Evolutionary conservation across 495 filamentous ascomycete species (phyloP), one percentile per base, ranked within the genome.

Genomic region (Neurospora sp.): DNA sequence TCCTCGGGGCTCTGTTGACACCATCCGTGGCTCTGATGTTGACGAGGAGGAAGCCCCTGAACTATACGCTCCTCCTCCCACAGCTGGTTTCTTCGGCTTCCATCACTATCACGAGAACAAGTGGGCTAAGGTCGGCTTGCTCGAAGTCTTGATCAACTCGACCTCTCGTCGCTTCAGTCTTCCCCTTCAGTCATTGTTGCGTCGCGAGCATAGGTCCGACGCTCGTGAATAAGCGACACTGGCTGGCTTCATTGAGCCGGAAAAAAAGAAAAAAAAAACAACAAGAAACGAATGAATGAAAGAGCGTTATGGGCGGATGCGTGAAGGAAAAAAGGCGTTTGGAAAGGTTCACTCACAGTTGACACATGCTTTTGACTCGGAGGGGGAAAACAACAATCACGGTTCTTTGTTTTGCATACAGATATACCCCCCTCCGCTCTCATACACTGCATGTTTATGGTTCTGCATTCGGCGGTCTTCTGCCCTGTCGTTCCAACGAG

Each of bases 1-100:
- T 31, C 48, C 59, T 42, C 76, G 76, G 41, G 73, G 71, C 48
- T 77, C 76, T 14, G 77, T 79, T 40, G 77, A 79, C 20, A 75
- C 75, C 3, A 39, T 72, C 69, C 76, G 74, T 14, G 68, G 68
- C 4, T 73, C 71, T 12, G 42, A 44, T 40, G 70, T 71, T 39
- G 39, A 44, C 16, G 6, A 59, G 39, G 22, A 68, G 39, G 65
- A 72, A 61, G 48, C 20, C 37, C 65, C 68, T 20, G 37, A 74
- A 31, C 68, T 22, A 9, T 69, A 37, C 12, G 44, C 69, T 71
- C 75, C 75, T n/a, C 80, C 80, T 18, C 80, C 79, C 44, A 83
- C 81, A 39, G 82, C 83, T 9, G 81, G 82, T 68, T 78, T 81
- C 40, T 79, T 85, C 2, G 83, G 83, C 37, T 77, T 84, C 41